Base-by-base conservation (phyloP, 495 filamentous ascomycete species). In the Penicillium odoratum region DNA sequence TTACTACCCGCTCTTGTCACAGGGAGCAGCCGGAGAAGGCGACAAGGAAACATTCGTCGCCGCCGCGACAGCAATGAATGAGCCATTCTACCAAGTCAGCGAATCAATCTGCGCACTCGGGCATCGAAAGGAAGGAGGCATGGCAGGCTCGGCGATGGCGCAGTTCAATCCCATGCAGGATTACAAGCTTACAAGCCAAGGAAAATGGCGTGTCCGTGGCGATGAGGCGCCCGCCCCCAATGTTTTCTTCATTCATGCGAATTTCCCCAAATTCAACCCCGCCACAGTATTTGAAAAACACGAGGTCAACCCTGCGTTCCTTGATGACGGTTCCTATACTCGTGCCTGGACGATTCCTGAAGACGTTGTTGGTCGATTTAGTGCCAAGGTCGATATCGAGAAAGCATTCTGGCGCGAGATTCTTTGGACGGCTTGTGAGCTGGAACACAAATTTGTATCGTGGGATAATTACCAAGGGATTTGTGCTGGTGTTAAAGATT, bases 31-130 rank as follows among this genome's bases (percentile, higher is more conserved):
- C 1, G 83, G 81, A 5, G 70, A 81, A 59, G 81, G 82, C 15
- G 83, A 85, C 60, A 84, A 84, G 59, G 82, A 85, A 40, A 85
- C 78, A 2, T 84, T 83, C 56, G 31, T 79, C 7, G 61, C 75
- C 0, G 80, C 80, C 0, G 81, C 81, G 1, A 63, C 71, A 0
- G 77, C 71, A 7, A 55, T 78, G 31, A 61, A 69, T 11, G 58
- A 63, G 21, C 65, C 73, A 5, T 82, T 73, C 48, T 78, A 75
- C 45, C 68, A 72, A 36, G 76, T 83, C 48, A 71, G 63, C 45
- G 62, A 65, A 31, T 33, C 57, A 45, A 65, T 80, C 57, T 59
- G 47, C 10, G 64, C 62, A 1, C 66, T 74, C 0, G 69, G 69
- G 4, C 72, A 69, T 26, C 34, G 53, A 6, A 66, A 58, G 4